Evolutionary conservation across 805 yeast species (phyloP).

Genomic region (Wickerhamiella australiensis): DNA sequence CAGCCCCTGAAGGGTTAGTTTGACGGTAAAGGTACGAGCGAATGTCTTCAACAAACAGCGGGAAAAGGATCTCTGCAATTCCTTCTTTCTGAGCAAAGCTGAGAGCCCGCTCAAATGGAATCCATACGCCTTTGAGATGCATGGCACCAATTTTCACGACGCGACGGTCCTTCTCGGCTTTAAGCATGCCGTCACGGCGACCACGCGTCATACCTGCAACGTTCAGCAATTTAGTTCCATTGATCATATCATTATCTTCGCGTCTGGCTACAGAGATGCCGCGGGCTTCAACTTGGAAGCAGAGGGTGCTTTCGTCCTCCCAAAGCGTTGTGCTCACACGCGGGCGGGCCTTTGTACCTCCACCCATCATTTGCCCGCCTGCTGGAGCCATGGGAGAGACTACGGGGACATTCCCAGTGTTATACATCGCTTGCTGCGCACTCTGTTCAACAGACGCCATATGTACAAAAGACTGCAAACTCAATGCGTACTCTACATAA

Average conservation of each 20-base stretch:
- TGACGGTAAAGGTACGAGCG: constrained; percentile 16
- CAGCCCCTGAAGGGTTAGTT: constrained; percentile 12
- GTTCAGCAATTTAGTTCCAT: constrained; percentile 72
- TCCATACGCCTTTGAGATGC: constrained; percentile 87
- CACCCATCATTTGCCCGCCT: not conserved
- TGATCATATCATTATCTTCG: constrained; percentile 79
- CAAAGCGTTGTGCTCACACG: constrained; percentile 71
- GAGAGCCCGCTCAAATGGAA: constrained; percentile 71
- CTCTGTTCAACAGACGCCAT: constrained; percentile 12
- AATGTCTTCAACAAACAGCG: constrained; percentile 64
- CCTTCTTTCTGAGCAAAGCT: constrained; percentile 73
- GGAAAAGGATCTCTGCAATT: constrained; percentile 55
- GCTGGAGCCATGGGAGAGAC: not conserved
- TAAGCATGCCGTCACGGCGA: constrained; percentile 75
- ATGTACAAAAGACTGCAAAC: constrained; percentile 3
- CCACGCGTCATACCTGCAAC: constrained; percentile 84
- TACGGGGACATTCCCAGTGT: not conserved
- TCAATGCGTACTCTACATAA: constrained; percentile 8
- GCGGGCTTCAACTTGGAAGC: constrained; percentile 75
- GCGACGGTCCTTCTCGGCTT: constrained; percentile 63
- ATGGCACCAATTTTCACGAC: constrained; percentile 79
- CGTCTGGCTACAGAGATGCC: constrained; percentile 71
- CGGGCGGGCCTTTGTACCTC: constrained; percentile 27
- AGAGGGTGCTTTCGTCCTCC: constrained; percentile 78
- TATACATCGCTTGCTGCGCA: constrained; percentile 8